These are phyloP conservation scores for Fusarium goolgardi DNA, from an alignment of 2,329 filamentous ascomycete species.

Conservation along the genomic window DNA sequence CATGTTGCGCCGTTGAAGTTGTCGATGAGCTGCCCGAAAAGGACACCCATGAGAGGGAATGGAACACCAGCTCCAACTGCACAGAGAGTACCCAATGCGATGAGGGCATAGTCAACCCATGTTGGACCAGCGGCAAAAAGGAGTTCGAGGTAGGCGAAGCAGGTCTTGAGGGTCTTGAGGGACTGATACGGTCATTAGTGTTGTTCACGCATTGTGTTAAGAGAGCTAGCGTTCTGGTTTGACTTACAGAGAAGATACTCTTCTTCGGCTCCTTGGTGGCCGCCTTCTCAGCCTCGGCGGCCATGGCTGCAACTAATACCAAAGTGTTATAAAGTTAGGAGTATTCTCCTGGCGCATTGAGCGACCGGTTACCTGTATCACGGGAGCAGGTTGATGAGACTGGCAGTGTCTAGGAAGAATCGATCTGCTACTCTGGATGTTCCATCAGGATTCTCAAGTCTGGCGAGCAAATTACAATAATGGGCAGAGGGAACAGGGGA, in stretches of 20 bases:
- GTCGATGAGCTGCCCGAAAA: constrained; percentile 72
- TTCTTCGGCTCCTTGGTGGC: constrained; percentile 25
- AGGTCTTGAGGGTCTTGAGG: constrained; percentile 24
- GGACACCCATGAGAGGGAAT: constrained; percentile 71
- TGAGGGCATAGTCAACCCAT: constrained; percentile 56
- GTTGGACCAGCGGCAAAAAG: constrained; percentile 53
- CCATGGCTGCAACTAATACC: constrained; percentile 22
- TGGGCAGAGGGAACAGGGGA: not conserved
- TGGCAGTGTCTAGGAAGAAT: not conserved
- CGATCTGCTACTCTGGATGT: not conserved
- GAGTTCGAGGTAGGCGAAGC: constrained; percentile 54
- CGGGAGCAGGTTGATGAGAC: constrained; percentile 1
- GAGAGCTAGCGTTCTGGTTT: not conserved
- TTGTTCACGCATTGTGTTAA: not conserved
- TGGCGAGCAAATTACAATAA: not conserved
- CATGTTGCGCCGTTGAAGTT: constrained; percentile 68
- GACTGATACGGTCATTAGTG: not conserved
- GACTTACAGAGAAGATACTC: constrained; percentile 30
- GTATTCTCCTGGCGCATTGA: not conserved
- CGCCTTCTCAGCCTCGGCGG: constrained; percentile 23
- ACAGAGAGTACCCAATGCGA: constrained; percentile 55
- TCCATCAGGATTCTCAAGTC: not conserved
- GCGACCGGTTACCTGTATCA: not conserved
- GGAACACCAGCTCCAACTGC: constrained; percentile 69
- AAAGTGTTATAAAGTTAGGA: not conserved